Evolutionary conservation across 169 alveolate species (phyloP).

Genomic region (Toxoplasma gondii): DNA sequence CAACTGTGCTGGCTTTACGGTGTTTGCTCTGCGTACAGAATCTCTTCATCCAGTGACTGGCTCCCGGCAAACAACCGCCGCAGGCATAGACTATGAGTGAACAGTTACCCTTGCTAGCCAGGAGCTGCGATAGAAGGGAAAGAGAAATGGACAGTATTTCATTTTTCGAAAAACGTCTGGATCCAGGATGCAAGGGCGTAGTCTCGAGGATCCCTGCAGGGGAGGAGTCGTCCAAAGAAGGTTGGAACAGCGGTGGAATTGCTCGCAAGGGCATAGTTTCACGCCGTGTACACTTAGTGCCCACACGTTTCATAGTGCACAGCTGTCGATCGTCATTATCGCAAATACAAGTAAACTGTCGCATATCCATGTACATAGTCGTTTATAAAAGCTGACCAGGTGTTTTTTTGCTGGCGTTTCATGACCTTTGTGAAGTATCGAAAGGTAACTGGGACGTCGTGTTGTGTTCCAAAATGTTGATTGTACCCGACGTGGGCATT

Average conservation of each 20-base stretch:
- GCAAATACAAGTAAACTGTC: not conserved
- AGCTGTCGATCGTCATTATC: not conserved
- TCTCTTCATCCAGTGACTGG: not conserved
- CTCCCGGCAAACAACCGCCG: slow-evolving; percentile 8
- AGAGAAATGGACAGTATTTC: not conserved
- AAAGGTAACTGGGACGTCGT: not conserved
- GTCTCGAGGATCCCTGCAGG: too few relatives aligned
- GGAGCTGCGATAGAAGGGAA: not conserved
- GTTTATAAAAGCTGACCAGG: not conserved
- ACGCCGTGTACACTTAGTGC: too few relatives aligned
- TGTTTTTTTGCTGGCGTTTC: not conserved
- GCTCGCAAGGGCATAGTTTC: too few relatives aligned
- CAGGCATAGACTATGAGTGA: slow-evolving; percentile 36
- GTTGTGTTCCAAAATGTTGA: too few relatives aligned
- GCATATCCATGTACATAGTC: not conserved
- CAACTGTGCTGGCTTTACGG: too few relatives aligned
- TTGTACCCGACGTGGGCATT: too few relatives aligned
- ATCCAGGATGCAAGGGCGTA: too few relatives aligned
- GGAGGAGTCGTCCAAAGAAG: too few relatives aligned
- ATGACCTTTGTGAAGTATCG: not conserved
- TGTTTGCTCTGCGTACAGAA: not conserved
- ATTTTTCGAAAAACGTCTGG: too few relatives aligned
- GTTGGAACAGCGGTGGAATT: too few relatives aligned
- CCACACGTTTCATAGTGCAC: too few relatives aligned
- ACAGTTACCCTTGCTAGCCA: not conserved